phyloP scores from a whole-genome alignment of 805 yeast genomes.

The Ogataea henricii region DNA sequence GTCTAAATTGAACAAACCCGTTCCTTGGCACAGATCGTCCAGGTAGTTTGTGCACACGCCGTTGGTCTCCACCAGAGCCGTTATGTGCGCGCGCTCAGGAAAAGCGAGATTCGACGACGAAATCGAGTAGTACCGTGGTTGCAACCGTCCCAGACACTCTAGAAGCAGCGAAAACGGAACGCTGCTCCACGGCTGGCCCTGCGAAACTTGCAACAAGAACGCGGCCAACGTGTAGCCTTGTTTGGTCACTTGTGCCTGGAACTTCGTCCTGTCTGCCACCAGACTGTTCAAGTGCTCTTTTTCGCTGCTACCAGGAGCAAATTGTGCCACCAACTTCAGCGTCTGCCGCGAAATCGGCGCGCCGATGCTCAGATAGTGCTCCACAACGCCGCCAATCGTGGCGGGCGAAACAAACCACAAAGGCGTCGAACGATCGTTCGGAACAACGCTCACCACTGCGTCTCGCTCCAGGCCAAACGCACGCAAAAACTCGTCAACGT shows the following conservation, averaged over 20 bases:
- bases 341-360: conserved; percentile 86
- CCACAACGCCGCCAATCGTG: conserved; percentile 73
- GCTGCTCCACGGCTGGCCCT: conserved; percentile 59
- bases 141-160: conserved; percentile 74
- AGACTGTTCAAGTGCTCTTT: conserved; percentile 50
- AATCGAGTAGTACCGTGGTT: conserved; percentile 91
- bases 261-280: conserved; percentile 62
- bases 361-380: conserved; percentile 80
- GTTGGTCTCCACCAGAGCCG: conserved; percentile 81
- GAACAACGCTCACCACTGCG: conserved; percentile 56
- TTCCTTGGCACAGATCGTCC: conserved; percentile 56
- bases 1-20: conserved; percentile 49
- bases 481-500: conserved; percentile 60
- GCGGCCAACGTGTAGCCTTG: conserved; percentile 67
- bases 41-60: conserved; percentile 90
- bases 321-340: conserved; percentile 64
- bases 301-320: conserved; percentile 65
- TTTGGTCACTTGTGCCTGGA: conserved; percentile 58
- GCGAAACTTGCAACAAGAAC: conserved; percentile 58
- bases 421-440: conserved; percentile 64
- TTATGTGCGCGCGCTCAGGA: conserved; percentile 66
- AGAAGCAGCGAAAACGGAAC: conserved; percentile 83
- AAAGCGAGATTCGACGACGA: conserved; percentile 70
- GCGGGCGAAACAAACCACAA: conserved; percentile 68
- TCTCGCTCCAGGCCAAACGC: conserved; percentile 61